Conservation (phyloP, 306 rosid genomes). For the Rubus idaeus region DNA sequence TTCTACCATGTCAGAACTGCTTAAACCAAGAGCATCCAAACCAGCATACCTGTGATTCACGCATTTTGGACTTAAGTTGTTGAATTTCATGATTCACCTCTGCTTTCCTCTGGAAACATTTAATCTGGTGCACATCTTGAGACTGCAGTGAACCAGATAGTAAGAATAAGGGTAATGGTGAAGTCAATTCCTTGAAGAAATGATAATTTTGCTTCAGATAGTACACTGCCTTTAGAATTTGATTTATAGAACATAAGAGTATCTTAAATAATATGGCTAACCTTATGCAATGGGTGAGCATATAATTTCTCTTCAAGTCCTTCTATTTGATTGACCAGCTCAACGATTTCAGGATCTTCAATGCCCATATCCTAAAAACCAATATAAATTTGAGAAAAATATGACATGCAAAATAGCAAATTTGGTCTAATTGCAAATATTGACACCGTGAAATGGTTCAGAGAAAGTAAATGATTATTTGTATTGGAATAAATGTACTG, state of each 20-base stretch:
- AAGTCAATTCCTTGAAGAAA: constrained; percentile 21
- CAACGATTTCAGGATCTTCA: constrained; percentile 73
- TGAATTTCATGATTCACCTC: constrained; percentile 95
- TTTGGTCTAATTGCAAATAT: neutral
- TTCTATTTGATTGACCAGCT: constrained; percentile 75
- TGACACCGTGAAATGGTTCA: neutral
- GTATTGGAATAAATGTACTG: neutral
- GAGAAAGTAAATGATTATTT: neutral
- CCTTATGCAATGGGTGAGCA: constrained; percentile 89
- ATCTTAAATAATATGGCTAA: constrained; percentile 29
- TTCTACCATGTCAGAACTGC: constrained; percentile 1
- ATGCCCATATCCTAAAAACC: constrained; percentile 79
- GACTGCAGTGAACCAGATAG: constrained; percentile 42
- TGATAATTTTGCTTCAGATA: constrained; percentile 10
- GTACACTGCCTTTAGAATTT: constrained; percentile 15
- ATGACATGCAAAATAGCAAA: neutral
- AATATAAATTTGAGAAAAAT: constrained; percentile 21
- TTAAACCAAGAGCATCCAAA: constrained; percentile 17
- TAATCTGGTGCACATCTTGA: constrained; percentile 79
- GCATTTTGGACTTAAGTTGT: constrained; percentile 85
- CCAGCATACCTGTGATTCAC: constrained; percentile 87
- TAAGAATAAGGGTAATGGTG: constrained; percentile 16
- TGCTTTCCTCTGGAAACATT: constrained; percentile 91
- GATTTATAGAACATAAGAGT: neutral
- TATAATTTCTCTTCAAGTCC: constrained; percentile 75